Base-by-base conservation (phyloP, 2,329 filamentous ascomycete genomes). In the Cladosporium sp. region DNA sequence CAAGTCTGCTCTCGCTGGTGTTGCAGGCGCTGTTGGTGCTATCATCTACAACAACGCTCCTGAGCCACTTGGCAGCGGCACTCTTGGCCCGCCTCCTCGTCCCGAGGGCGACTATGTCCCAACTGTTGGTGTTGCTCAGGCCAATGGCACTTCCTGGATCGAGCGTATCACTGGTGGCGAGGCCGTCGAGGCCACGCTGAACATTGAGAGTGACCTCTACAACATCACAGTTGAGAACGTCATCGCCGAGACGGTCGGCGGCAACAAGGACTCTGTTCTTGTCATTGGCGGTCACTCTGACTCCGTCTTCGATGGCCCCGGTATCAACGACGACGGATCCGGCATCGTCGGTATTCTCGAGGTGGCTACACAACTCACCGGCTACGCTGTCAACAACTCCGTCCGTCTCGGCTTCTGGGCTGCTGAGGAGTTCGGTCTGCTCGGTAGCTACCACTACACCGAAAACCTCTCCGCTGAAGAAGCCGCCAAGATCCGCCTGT, bases 311-410 rank as follows among this genome's bases (percentile, higher is more conserved):
- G 79, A 77, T 3, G 84, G 84, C 0, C 84, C 84, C 1, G 88
- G 88, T 19, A 90, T 91, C 78, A 91, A 91, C 70, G 88, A 91
- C 64, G 87, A 91, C 66, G 88, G 88, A 47, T 86, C 85, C 3
- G 88, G 88, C 56, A 84, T 80, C 34, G 79, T 85, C 60, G 79
- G 78, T 22, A 75, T 85, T 51, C 75, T 87, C 8, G 82, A 83
- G 53, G 75, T 85, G 28, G 84, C 84, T 9, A 78, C 79, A 24
- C 78, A 80, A 77, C 60, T 92, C 78, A 63, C 83, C 79, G 79
- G 90, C 52, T 93, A 89, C 77, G 82, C 85, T 52, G 84, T 89
- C 35, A 89, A 83, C 62, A 89, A 92, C 71, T 82, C 78, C 2
- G 81, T 81, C 13, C 87, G 87, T 70, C 90, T 91, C 32, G 76